Percentiles rank a stretch among this genome's conserved stretches.
phyloP scores from a whole-genome alignment of 2,329 filamentous ascomycete species.

The Pseudodiploospora longispora region DNA sequence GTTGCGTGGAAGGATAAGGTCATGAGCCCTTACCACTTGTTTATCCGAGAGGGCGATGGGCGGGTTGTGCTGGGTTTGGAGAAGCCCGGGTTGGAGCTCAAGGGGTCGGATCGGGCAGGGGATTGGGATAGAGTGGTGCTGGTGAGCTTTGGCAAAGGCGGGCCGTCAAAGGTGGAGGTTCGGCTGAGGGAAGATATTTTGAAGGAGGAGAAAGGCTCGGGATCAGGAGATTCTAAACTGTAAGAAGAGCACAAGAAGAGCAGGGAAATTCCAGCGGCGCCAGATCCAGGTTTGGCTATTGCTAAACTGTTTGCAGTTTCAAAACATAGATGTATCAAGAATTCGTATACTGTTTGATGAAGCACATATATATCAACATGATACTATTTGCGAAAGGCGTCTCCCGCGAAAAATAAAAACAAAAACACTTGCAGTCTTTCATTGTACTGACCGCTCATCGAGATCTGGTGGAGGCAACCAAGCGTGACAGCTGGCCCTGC shows the following conservation, averaged over 20 bases:
- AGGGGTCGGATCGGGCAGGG: conserved; percentile 38
- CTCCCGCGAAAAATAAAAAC: too few species aligned
- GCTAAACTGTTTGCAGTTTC: too few species aligned
- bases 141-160: conserved; percentile 43
- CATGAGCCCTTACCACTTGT: conserved; percentile 47
- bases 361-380: too few species aligned
- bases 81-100: conserved; percentile 48
- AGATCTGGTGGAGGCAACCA: too few species aligned
- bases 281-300: background rate
- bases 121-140: conserved; percentile 53
- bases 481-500: too few species aligned
- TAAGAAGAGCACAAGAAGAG: conserved; percentile 9
- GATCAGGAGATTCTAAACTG: conserved; percentile 17
- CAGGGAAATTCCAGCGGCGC: background rate
- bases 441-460: too few species aligned
- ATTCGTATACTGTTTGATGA: too few species aligned
- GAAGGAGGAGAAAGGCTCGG: conserved; percentile 32
- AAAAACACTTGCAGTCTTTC: too few species aligned
- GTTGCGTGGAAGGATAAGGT: conserved; percentile 54
- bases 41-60: conserved; percentile 35
- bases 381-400: too few species aligned
- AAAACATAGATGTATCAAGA: too few species aligned
- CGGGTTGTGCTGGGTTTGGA: conserved; percentile 49
- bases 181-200: conserved; percentile 40
- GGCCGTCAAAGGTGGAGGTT: conserved; percentile 47